Percentiles rank a stretch among this genome's conserved stretches.
These are phyloP conservation scores for Boletus sp. DNA, from an alignment of 768 basidiomycete species.

Conservation along the genomic window DNA sequence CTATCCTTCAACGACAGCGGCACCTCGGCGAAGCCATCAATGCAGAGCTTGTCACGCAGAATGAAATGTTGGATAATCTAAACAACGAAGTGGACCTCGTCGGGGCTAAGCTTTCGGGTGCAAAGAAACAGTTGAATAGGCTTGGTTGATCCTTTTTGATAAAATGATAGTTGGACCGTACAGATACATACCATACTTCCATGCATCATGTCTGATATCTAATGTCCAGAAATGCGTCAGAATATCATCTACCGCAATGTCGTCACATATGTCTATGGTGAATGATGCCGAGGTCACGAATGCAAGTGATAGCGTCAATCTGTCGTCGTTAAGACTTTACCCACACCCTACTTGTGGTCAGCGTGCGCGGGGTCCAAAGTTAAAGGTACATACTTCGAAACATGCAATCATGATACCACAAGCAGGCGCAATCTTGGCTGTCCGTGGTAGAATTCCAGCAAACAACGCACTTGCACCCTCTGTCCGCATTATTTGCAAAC, in stretches of 20 bases:
- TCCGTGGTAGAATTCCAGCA: conserved; percentile 80
- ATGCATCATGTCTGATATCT: not conserved
- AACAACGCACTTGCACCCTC: conserved; percentile 81
- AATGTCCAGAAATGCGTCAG: conserved; percentile 10
- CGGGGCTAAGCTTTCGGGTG: conserved; percentile 70
- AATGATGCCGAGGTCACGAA: conserved; percentile 11
- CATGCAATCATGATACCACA: conserved; percentile 98
- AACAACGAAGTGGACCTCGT: conserved; percentile 72
- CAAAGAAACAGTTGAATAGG: conserved; percentile 80
- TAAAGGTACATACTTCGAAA: conserved; percentile 64
- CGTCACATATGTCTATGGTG: conserved; percentile 31
- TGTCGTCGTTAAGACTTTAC: conserved; percentile 44
- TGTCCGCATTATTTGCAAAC: conserved; percentile 64
- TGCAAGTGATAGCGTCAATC: conserved; percentile 11
- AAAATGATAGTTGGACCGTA: conserved; percentile 5
- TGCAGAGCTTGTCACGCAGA: conserved; percentile 78
- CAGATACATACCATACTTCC: conserved; percentile 29
- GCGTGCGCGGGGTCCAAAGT: conserved; percentile 5
- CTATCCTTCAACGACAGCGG: conserved; percentile 80
- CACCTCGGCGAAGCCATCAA: conserved; percentile 85
- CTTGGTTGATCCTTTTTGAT: conserved; percentile 46
- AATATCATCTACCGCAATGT: conserved; percentile 17
- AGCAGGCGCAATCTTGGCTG: conserved; percentile 94
- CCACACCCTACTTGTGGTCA: conserved; percentile 49
- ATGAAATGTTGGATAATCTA: conserved; percentile 81